These are phyloP conservation scores for Sporobolomyces pararoseus DNA, from an alignment of 768 basidiomycete species.

Conservation along the genomic window DNA sequence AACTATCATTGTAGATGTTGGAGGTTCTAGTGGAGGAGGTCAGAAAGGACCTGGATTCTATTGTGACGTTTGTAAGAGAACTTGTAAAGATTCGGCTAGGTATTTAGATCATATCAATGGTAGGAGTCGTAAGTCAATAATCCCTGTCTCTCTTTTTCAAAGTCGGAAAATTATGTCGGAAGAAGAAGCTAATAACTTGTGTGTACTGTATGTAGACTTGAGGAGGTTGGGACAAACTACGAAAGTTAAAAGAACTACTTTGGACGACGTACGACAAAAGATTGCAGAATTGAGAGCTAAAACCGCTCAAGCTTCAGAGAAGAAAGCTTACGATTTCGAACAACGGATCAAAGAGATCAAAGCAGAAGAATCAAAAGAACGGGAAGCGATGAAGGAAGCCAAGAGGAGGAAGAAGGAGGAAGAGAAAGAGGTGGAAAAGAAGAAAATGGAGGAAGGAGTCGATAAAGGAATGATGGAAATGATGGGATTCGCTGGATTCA, in stretches of 20 bases:
- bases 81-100: slow-evolving; percentile 86
- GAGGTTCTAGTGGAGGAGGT: slow-evolving; percentile 64
- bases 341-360: slow-evolving; percentile 73
- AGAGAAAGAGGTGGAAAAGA: slow-evolving; percentile 66
- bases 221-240: slow-evolving; percentile 94
- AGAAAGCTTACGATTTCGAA: slow-evolving; percentile 93
- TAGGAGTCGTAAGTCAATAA: slow-evolving; percentile 73
- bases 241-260: slow-evolving; percentile 78
- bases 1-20: slow-evolving; percentile 81
- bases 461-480: slow-evolving; percentile 68
- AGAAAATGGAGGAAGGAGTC: slow-evolving; percentile 56
- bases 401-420: slow-evolving; percentile 74
- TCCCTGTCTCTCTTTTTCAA: neutral
- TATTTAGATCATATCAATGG: slow-evolving; percentile 96
- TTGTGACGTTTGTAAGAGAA: slow-evolving; percentile 85
- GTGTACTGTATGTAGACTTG: slow-evolving; percentile 82
- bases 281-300: slow-evolving; percentile 83
- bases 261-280: slow-evolving; percentile 84
- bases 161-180: too few relatives aligned
- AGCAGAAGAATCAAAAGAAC: slow-evolving; percentile 17
- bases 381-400: slow-evolving; percentile 45
- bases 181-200: too few relatives aligned
- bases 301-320: slow-evolving; percentile 73
- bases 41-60: slow-evolving; percentile 89
- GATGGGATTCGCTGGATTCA: slow-evolving; percentile 89